A percentile compares a stretch with the other conserved stretches of the same genome.
Conservation (phyloP, 2,329 filamentous ascomycete species). For the Hymenoscyphus albidus region DNA sequence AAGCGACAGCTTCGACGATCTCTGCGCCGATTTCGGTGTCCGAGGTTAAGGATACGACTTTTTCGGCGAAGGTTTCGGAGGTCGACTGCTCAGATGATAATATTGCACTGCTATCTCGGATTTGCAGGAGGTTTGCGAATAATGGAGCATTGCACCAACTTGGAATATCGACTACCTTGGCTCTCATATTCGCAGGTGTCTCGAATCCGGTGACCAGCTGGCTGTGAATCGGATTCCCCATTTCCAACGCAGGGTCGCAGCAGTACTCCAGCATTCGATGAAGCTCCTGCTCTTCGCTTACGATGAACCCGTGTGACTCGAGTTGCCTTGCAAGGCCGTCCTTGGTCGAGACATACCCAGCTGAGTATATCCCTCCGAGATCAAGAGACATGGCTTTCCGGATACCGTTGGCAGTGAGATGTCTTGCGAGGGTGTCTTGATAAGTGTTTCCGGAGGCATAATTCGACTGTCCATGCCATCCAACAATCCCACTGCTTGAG, state of each 20-base stretch:
- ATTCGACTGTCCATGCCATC: constrained; percentile 12
- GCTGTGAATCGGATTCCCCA: constrained; percentile 51
- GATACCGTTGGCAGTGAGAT: constrained; percentile 13
- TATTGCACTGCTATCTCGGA: neutral
- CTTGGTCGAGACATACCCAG: constrained; percentile 25
- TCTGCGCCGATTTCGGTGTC: neutral
- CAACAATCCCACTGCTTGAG: constrained; percentile 31
- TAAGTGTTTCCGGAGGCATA: constrained; percentile 33
- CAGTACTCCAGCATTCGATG: constrained; percentile 23
- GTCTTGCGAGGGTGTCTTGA: constrained; percentile 19
- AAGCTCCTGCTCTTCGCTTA: neutral
- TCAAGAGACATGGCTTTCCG: constrained; percentile 16
- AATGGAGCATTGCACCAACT: constrained; percentile 39
- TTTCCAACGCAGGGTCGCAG: constrained; percentile 43
- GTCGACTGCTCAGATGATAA: neutral
- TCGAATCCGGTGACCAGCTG: constrained; percentile 37
- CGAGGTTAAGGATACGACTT: neutral
- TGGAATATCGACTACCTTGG: constrained; percentile 51
- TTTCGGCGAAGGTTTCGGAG: neutral
- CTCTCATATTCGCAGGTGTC: constrained; percentile 25
- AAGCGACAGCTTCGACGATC: constrained; percentile 33
- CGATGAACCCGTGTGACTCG: neutral
- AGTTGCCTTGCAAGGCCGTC: neutral
- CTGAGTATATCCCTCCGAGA: constrained; percentile 13
- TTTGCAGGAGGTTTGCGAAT: constrained; percentile 1